phyloP scores from a whole-genome alignment of 164 flowering plant species.

The Annona squamosa region DNA sequence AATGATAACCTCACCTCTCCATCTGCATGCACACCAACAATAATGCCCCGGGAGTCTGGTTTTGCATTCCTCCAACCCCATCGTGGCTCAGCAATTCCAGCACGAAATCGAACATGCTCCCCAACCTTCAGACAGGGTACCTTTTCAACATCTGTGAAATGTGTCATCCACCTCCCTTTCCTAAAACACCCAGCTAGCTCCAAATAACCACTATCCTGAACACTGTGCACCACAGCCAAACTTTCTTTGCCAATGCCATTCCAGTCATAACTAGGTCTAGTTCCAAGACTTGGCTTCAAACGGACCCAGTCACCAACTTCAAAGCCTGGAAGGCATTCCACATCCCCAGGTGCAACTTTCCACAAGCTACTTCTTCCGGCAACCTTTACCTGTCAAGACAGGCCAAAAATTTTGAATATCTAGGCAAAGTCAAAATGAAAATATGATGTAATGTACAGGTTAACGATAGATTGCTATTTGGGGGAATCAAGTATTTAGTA shows the following conservation, averaged over 20 bases:
- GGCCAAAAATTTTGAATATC: neutral
- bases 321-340: slow-evolving; percentile 82
- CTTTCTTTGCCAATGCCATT: slow-evolving; percentile 70
- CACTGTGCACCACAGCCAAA: slow-evolving; percentile 78
- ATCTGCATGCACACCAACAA: slow-evolving; percentile 75
- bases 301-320: slow-evolving; percentile 99
- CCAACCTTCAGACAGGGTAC: slow-evolving; percentile 66
- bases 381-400: slow-evolving; percentile 51
- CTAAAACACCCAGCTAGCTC: slow-evolving; percentile 92
- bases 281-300: slow-evolving; percentile 70
- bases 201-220: slow-evolving; percentile 75
- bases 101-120: slow-evolving; percentile 70
- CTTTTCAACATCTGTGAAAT: slow-evolving; percentile 80
- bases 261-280: slow-evolving; percentile 92
- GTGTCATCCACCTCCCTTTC: slow-evolving; percentile 60
- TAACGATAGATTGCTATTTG: too few relatives aligned
- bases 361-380: slow-evolving; percentile 70
- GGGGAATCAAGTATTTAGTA: too few relatives aligned
- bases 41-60: slow-evolving; percentile 65
- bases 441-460: too few relatives aligned
- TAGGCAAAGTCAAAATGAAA: too few relatives aligned
- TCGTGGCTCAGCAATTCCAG: slow-evolving; percentile 72
- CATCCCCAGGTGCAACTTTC: slow-evolving; percentile 98
- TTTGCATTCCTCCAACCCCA: slow-evolving; percentile 95
- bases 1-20: slow-evolving; percentile 87